Evolutionary conservation across 75 land plant species (phyloP), one percentile per base, ranked within the genome.

Genomic region (Larix kaempferi): DNA sequence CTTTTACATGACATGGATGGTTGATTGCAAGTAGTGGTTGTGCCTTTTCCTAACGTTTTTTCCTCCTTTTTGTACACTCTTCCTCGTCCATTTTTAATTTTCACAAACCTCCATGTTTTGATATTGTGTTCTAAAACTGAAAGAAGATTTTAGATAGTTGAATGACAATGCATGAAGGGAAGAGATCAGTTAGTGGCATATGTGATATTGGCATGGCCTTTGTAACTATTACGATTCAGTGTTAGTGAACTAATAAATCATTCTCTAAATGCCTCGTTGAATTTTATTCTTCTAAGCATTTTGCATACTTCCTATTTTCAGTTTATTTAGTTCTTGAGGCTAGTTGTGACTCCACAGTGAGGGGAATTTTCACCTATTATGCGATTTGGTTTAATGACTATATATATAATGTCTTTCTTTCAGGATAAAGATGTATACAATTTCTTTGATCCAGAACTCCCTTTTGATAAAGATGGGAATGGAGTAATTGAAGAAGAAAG

Each of bases 381-480:
- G 33, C 41, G 39, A 21, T 37, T 21, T 49, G 54, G 52, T 39
- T 69, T 41, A 69, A 69, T 19, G 19, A 23, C 37, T 78, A 15
- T 16, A 17, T 29, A 23, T 23, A 15, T 13, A 39, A 75, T 79
- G 16, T 76, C 33, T 41, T 60, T 54, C 25, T 67, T 74, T 56
- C 86, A 86, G 86, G 88, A 86, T 80, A 87, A 86, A 62, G 87
- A 86, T 33, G 67, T 86, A 33, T 80, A 84, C 67, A 77, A 82
- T 44, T 86, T 85, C 58, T 86, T 86, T 77, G 88, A 86, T n/a
- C 88, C 88, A n/a, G 87, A 84, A 55, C 81, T 86, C 57, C 87
- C 87, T 15, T 84, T 54, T 76, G 87, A 86, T 10, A 79, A 80
- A 60, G 85, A 82, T 29, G 29, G 72, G 35, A 74, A 71, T 23